phyloP scores from a whole-genome alignment of 2,329 filamentous ascomycete genomes.

The Lachnellula occidentalis region DNA sequence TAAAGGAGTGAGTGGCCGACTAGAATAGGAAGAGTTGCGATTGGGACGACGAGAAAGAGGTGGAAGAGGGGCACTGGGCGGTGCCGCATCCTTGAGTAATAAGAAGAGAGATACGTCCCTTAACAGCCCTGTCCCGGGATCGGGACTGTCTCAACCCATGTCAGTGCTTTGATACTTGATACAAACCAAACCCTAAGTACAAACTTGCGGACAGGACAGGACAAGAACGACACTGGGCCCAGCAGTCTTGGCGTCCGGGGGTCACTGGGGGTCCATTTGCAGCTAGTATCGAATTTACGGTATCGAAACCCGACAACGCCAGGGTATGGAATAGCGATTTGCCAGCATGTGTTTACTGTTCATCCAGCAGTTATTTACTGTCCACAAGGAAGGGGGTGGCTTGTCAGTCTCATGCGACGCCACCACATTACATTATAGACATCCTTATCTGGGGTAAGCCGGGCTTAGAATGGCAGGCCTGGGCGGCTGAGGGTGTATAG shows the following conservation, averaged over 20 bases:
- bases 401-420: slow-evolving; percentile 28
- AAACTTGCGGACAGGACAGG: slow-evolving; percentile 22
- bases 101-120: slow-evolving; percentile 41
- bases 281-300: neutral
- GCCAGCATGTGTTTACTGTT: slow-evolving; percentile 25
- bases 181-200: slow-evolving; percentile 27
- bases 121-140: slow-evolving; percentile 27
- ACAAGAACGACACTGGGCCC: slow-evolving; percentile 23
- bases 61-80: slow-evolving; percentile 43
- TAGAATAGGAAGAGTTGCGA: slow-evolving; percentile 35
- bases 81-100: slow-evolving; percentile 46
- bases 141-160: slow-evolving; percentile 29
- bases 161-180: slow-evolving; percentile 31
- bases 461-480: slow-evolving; percentile 21
- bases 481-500: slow-evolving; percentile 2
- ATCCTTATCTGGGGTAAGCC: slow-evolving; percentile 28
- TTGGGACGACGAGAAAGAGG: slow-evolving; percentile 42
- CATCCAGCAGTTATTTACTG: slow-evolving; percentile 18
- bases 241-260: slow-evolving; percentile 18
- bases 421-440: slow-evolving; percentile 16
- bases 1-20: slow-evolving; percentile 49
- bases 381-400: slow-evolving; percentile 26
- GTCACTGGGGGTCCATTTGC: neutral
- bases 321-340: slow-evolving; percentile 14
- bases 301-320: slow-evolving; percentile 8